phyloP scores from a whole-genome alignment of 116 monocot species.

The Phalaenopsis hybrid region DNA sequence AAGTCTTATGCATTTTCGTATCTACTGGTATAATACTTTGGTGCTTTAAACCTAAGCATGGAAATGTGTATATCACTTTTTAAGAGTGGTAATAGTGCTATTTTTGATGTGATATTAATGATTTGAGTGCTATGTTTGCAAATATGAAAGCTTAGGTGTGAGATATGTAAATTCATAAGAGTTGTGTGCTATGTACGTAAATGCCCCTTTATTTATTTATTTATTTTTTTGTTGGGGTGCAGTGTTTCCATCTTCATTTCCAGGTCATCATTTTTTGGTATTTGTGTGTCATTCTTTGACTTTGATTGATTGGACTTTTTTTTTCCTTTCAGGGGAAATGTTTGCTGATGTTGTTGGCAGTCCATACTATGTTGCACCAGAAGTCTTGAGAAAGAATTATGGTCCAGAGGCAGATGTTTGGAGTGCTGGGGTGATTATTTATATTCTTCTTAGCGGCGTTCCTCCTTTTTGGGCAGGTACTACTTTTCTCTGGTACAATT shows the following conservation, averaged over 20 bases:
- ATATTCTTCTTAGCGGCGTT: conserved; percentile 35
- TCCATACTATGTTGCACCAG: conserved; percentile 45
- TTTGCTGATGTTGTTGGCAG: conserved; percentile 39
- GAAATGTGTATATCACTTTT: too few relatives aligned
- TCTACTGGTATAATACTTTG: too few relatives aligned
- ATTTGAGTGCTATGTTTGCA: too few relatives aligned
- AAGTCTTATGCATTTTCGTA: too few relatives aligned
- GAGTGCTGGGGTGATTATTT: conserved; percentile 43
- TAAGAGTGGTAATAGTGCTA: too few relatives aligned
- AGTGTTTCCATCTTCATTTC: background rate
- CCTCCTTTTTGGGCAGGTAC: conserved; percentile 45
- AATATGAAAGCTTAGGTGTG: too few relatives aligned
- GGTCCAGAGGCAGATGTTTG: conserved; percentile 40
- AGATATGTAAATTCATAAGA: too few relatives aligned
- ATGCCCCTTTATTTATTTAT: too few relatives aligned
- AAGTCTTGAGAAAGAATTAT: conserved; percentile 31
- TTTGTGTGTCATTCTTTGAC: background rate
- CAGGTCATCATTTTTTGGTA: background rate
- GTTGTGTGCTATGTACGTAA: too few relatives aligned
- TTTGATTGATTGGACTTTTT: background rate
- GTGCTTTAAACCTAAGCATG: too few relatives aligned
- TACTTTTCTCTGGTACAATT: background rate
- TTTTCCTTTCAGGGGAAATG: conserved; percentile 21
- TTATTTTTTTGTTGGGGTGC: background rate
- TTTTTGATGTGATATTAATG: too few relatives aligned